Percentiles rank a stretch among this genome's conserved stretches.
Conservation (phyloP, 78 protist genomes). For the slime mould (Dictyostelium discoideum) region dicty_2.7 NC_007091.3:820501-821000, state of each 20-base stretch:
- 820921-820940: too few species aligned
- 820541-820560: too few species aligned
- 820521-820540: not conserved
- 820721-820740: not conserved
- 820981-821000: too few species aligned
- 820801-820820: not conserved
- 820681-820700: too few species aligned
- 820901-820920: too few species aligned
- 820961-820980: too few species aligned
- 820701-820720: not conserved
- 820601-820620: not conserved
- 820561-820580: too few species aligned
- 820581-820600: not conserved
- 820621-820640: not conserved
- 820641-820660: too few species aligned
- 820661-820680: too few species aligned
- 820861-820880: not conserved
- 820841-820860: not conserved
- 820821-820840: not conserved
- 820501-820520: conserved; percentile 4
- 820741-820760: not conserved
- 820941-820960: not conserved
- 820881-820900: not conserved
- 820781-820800: not conserved
- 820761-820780: not conserved